Percentiles rank a stretch among this genome's conserved stretches.
Evolutionary conservation across 768 basidiomycete genomes (phyloP).

Genomic region (Phylloporus arenicola): DNA sequence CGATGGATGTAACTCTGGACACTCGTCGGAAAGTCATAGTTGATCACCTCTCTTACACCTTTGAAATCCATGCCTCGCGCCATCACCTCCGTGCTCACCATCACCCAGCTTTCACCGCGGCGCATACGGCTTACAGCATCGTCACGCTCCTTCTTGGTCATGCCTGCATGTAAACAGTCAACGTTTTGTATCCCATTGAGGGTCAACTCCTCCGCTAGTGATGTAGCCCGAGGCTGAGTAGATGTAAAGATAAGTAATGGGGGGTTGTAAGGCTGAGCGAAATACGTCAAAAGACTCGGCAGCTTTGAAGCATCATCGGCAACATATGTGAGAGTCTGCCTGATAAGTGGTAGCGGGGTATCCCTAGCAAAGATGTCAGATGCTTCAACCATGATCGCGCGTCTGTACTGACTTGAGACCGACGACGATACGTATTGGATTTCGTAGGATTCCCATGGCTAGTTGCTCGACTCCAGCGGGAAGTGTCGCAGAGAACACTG

Average conservation of each 20-base stretch:
- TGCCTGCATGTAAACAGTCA: conserved; percentile 86
- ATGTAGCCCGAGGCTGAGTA: conserved; percentile 78
- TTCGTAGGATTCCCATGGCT: conserved; percentile 76
- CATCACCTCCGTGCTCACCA: conserved; percentile 97
- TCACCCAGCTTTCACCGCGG: conserved; percentile 86
- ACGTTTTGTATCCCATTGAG: conserved; percentile 76
- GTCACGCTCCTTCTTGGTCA: conserved; percentile 84
- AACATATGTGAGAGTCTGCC: conserved; percentile 86
- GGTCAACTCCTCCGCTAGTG: conserved; percentile 75
- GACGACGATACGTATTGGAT: conserved; percentile 92
- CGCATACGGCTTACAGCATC: conserved; percentile 82
- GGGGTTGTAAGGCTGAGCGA: conserved; percentile 80
- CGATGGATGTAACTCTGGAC: conserved; percentile 96
- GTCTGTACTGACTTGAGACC: conserved; percentile 74
- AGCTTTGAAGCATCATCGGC: conserved; percentile 94
- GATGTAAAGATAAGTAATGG: conserved; percentile 90
- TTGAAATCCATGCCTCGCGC: conserved; percentile 98
- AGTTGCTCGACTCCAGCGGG: conserved; percentile 84
- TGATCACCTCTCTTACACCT: conserved; percentile 89
- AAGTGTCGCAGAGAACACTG: conserved; percentile 92
- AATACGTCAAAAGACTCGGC: conserved; percentile 75
- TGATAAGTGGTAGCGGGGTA: conserved; percentile 86
- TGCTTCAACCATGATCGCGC: not conserved
- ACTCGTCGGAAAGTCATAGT: conserved; percentile 94
- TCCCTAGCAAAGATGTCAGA: conserved; percentile 51